Percentiles rank a stretch among this genome's conserved stretches.
These are phyloP conservation scores for Solanum chacoense DNA, from an alignment of 305 asterid species.

Conservation along the genomic window DNA sequence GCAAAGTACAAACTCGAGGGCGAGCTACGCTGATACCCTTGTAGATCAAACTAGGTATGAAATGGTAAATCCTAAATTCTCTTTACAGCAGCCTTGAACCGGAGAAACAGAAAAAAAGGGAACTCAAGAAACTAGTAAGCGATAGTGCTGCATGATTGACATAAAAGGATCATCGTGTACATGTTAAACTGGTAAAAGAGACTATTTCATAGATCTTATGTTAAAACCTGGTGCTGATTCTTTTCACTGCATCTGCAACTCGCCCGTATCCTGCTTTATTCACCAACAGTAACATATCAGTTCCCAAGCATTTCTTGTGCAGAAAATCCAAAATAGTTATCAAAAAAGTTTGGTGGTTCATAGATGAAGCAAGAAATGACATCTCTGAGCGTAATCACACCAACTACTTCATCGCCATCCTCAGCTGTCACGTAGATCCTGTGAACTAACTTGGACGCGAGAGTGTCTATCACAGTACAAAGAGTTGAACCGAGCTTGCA, in stretches of 20 bases:
- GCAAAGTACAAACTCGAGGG: background rate
- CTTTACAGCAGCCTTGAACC: background rate
- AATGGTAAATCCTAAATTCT: background rate
- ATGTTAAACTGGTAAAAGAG: background rate
- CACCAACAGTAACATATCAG: background rate
- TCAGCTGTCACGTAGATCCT: constrained; percentile 24
- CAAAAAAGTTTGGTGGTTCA: constrained; percentile 27
- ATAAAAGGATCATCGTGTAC: background rate
- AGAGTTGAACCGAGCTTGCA: constrained; percentile 42
- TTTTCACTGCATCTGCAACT: background rate
- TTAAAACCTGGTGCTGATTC: background rate
- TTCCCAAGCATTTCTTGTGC: constrained; percentile 3
- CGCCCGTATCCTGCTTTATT: background rate
- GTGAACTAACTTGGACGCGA: constrained; percentile 22
- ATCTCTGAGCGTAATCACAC: constrained; percentile 22
- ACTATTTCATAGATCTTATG: background rate
- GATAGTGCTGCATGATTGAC: background rate
- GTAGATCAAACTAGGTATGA: background rate
- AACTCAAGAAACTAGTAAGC: background rate
- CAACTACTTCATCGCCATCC: constrained; percentile 6
- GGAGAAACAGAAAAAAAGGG: background rate
- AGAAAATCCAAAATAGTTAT: constrained; percentile 9
- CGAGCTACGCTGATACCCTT: background rate
- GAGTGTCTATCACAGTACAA: constrained; percentile 17
- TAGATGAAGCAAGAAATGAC: constrained; percentile 30